Evolutionary conservation across 169 alveolate species (phyloP), one percentile per base, ranked within the genome.

Genomic region (Cryptosporidium ryanae): DNA sequence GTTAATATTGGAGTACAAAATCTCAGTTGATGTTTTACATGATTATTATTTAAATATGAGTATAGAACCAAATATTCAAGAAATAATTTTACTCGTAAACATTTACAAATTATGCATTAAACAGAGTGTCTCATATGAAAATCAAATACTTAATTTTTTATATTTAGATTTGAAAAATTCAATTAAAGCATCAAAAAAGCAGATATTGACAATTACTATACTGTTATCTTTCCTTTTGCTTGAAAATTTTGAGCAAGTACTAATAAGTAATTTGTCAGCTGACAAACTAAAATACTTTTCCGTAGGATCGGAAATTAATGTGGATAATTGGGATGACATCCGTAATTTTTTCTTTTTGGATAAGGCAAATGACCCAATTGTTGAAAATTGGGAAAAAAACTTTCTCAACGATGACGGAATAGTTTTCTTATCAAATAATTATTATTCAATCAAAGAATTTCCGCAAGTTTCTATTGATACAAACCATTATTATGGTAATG

Each of bases 361-460:
- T 27, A 57, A 27, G 38, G 87, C 21, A n/a, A 70, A 76, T 18
- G 44, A 59, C 46, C 87, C 87, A 29, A 46, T 32, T 32, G 13
- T 59, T 18, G 54, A 29, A 43, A 55, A 4, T 31, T 61, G 76
- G 71, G 21, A 54, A 23, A 48, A 59, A 1, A 29, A 57, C 5
- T 76, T 76, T 25, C 12, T 76, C 32, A 48, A 76, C 59, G 46
- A 76, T 59, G 64, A 76, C 15, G 87, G 87, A 76, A 76, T 76
- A 43, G 21, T 32, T 10, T 76, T 59, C 50, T 31, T 76, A 0
- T 76, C 87, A n/a, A 32, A 38, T 17, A 32, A 34, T 61, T 76
- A 76, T 32, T 31, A 76, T 61, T 55, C 31, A 29, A 32, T 76
- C 44, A 76, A 76, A 34, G 54, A 15, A 76, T 38, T 34, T 13